Base-by-base conservation (phyloP, 495 filamentous ascomycete genomes). In the Amphirosellinia nigrospora region DNA sequence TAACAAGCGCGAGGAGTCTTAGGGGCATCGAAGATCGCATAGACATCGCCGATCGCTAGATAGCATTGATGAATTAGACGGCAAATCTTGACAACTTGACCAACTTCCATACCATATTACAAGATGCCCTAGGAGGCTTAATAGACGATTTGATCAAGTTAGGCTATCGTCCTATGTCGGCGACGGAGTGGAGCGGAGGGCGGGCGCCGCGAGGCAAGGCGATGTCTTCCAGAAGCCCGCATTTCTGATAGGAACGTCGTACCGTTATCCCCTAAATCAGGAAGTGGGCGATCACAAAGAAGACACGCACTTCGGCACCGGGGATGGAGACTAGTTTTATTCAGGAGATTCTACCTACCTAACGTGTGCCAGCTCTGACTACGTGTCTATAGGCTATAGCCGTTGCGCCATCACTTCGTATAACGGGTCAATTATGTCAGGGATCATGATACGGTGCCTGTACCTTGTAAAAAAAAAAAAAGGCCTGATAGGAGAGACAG, bases 301-400 rank as follows among this genome's bases (percentile, higher is more conserved):
- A 58, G 55, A 36, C 30, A 36, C 11, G 55, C 30, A 5, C 7
- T 36, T 58, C 55, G 55, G 32, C 19, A 58, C 55, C 55, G 55
- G 19, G 19, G 7, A 11, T 58, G 55, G 55, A 58, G 34, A 58
- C 8, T 36, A 32, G 55, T 21, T 58, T 58, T 58, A 58, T 58
- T n/a, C 36, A 21, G 53, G 48, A 28, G 26, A 26, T 52, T 52
- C 26, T 28, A 5, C 11, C 10, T 5, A 5, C 5, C 8, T 9
- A 16, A 45, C 23, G 23, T 15, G 50, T 53, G 50, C 16, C 26
- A 53, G 50, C 13, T 53, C 50, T 53, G 50, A 53, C 50, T 30
- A 53, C 13, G 16, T 30, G 50, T 1, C 50, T 16, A 6, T 30
- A 53, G 50, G 26, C 50, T 53, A 30, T 30, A 9, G 50, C 9